These are phyloP conservation scores for Pleurotus tuber-regium DNA, from an alignment of 768 basidiomycete genomes.

Conservation along the genomic window DNA sequence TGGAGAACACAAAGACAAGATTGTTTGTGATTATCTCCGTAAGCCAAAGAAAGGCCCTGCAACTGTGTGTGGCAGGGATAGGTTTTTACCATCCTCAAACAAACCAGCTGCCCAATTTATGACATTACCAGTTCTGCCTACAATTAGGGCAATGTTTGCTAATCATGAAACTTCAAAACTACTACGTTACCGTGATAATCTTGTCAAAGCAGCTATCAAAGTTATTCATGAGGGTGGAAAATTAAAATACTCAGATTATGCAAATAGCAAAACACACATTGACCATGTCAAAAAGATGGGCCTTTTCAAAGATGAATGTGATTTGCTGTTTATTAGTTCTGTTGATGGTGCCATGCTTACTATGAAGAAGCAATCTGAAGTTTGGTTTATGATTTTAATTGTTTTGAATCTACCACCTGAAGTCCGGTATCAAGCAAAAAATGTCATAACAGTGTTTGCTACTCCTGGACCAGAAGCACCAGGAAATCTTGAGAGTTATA, in stretches of 20 bases:
- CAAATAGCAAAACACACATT: constrained; percentile 18
- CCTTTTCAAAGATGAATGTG: constrained; percentile 22
- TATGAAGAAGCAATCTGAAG: constrained; percentile 30
- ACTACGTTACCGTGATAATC: constrained; percentile 22
- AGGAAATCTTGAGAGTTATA: constrained; percentile 24
- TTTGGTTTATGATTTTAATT: constrained; percentile 22
- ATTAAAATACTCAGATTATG: constrained; percentile 24
- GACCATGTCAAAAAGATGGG: constrained; percentile 18
- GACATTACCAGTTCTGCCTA: constrained; percentile 20
- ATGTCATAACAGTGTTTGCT: constrained; percentile 22
- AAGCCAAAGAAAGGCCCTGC: constrained; percentile 16
- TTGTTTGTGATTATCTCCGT: constrained; percentile 14
- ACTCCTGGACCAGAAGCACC: constrained; percentile 27
- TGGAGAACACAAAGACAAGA: constrained; percentile 14
- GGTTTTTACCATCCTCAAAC: constrained; percentile 1
- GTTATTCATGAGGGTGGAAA: constrained; percentile 14
- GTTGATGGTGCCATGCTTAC: constrained; percentile 30
- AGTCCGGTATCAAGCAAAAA: constrained; percentile 17
- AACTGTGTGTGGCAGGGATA: constrained; percentile 10
- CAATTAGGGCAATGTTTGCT: constrained; percentile 25
- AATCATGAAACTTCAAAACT: constrained; percentile 23
- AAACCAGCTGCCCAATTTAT: constrained; percentile 21
- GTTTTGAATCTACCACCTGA: constrained; percentile 21
- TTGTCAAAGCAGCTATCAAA: constrained; percentile 19
- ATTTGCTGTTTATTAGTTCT: constrained; percentile 22